These are phyloP conservation scores for Apiotrichum mycotoxinovorans DNA, from an alignment of 1,284 basidiomycete species.

Conservation along the genomic window DNA sequence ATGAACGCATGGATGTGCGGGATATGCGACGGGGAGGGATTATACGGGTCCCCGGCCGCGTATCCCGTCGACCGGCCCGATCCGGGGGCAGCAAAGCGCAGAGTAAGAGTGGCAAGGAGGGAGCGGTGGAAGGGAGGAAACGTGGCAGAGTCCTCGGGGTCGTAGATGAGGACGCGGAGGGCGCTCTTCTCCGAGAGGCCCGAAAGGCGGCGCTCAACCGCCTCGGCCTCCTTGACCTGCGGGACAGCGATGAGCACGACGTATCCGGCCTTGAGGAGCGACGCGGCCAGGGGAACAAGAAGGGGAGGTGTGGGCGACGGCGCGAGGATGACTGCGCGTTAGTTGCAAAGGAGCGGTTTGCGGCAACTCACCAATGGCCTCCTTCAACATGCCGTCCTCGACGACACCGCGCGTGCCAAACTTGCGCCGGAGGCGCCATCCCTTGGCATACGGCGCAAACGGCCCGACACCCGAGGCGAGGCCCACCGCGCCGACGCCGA, in stretches of 20 bases:
- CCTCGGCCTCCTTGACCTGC: constrained; percentile 44
- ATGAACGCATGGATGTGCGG: constrained; percentile 46
- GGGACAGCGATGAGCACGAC: constrained; percentile 48
- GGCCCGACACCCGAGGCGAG: constrained; percentile 14
- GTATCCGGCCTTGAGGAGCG: constrained; percentile 45
- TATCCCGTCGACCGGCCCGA: not conserved
- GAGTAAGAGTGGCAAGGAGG: constrained; percentile 44
- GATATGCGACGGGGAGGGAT: constrained; percentile 33
- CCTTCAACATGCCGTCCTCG: constrained; percentile 47
- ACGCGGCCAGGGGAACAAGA: constrained; percentile 40
- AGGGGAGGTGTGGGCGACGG: constrained; percentile 43
- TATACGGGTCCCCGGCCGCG: constrained; percentile 37
- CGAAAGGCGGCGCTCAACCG: constrained; percentile 40
- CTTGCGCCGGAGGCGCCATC: constrained; percentile 19
- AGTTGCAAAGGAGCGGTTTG: constrained; percentile 1
- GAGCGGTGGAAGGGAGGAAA: constrained; percentile 49
- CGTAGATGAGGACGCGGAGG: constrained; percentile 47
- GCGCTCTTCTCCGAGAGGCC: constrained; percentile 40
- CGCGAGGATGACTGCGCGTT: constrained; percentile 38
- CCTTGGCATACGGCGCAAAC: constrained; percentile 9
- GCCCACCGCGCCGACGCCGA: constrained; percentile 34
- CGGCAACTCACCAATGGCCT: constrained; percentile 41
- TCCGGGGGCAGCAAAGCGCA: constrained; percentile 38
- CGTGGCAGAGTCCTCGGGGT: constrained; percentile 45
- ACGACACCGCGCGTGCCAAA: constrained; percentile 35